These are phyloP conservation scores for Verbena officinalis DNA, from an alignment of 257 asterid species.

Conservation along the genomic window DNA sequence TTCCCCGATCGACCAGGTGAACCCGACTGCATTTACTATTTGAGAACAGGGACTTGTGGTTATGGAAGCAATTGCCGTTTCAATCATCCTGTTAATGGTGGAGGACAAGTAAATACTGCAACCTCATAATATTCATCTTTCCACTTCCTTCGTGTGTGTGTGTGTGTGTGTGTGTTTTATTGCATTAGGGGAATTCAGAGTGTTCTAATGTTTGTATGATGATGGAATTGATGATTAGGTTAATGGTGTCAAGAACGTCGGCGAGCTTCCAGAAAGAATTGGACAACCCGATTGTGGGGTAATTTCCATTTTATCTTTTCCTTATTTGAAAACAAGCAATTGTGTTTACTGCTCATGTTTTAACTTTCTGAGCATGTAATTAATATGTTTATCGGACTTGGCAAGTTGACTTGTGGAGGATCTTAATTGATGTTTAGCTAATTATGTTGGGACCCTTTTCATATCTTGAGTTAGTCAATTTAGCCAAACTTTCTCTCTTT, in stretches of 20 bases:
- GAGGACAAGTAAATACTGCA: constrained; percentile 38
- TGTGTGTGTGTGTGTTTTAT: background rate
- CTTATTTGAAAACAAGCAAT: background rate
- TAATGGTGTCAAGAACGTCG: constrained; percentile 35
- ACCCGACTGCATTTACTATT: constrained; percentile 66
- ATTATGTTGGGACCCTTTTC: background rate
- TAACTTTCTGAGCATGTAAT: background rate
- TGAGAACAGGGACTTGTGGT: constrained; percentile 74
- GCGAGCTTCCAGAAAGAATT: constrained; percentile 56
- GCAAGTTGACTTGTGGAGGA: background rate
- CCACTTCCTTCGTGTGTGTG: background rate
- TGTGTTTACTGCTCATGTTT: background rate
- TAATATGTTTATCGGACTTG: background rate
- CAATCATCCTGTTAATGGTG: constrained; percentile 56
- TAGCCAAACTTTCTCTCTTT: background rate
- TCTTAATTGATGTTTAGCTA: background rate
- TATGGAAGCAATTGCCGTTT: constrained; percentile 68
- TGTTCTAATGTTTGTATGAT: constrained; percentile 1
- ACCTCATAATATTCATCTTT: no score
- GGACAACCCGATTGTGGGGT: constrained; percentile 74
- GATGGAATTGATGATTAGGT: constrained; percentile 38
- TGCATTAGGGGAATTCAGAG: constrained; percentile 1
- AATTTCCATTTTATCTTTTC: constrained; percentile 20
- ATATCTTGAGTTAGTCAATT: background rate
- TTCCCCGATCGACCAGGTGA: constrained; percentile 76